Base-by-base conservation (phyloP, 2,329 filamentous ascomycete genomes). In the Fusarium sp. region DNA sequence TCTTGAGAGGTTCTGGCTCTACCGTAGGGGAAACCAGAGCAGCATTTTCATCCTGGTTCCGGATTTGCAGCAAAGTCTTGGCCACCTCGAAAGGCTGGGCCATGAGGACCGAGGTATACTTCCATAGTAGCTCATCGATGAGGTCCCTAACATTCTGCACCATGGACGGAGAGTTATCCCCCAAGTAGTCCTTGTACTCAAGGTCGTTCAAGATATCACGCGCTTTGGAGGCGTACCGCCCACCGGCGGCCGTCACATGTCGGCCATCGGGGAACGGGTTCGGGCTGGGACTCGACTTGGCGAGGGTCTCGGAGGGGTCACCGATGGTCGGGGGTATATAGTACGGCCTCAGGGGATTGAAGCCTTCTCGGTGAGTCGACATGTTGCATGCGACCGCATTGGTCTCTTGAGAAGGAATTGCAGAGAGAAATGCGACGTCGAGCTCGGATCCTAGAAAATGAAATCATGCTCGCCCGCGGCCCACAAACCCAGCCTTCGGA, bases 11-110 rank as follows among this genome's bases (percentile, higher is more conserved):
- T 46, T 79, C 79, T 16, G 71, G 77, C 36, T 79, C 75, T 29
- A 64, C 58, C 24, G 24, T 12, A n/a, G 73, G 69, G 20, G 75
- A 66, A 17, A 74, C 66, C 40, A 80, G 60, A 11, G 75, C 70
- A 44, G 85, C 85, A 38, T 84, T 76, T 61, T 86, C 86, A 74
- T 89, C 88, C 77, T 91, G 89, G 71, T 82, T 84, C 73, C 88
- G 90, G 60, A 95, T 91, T 84, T 99, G 96, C 76, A 99, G 85
- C 64, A 98, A 90, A 16, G 92, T 96, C 88, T 98, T 98, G 79
- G 96, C 95, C 66, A 98, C 95, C 86, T 98, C 96, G 82, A 99
- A 98, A 16, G 96, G 96, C 84, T 99, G 96, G 62, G 94, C 93
- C 80, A 98, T 92, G 79, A 98, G 83, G 27, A 98, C 92, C 66